phyloP scores from a whole-genome alignment of 2,329 filamentous ascomycete species.

The Neofusicoccum ribis region DNA sequence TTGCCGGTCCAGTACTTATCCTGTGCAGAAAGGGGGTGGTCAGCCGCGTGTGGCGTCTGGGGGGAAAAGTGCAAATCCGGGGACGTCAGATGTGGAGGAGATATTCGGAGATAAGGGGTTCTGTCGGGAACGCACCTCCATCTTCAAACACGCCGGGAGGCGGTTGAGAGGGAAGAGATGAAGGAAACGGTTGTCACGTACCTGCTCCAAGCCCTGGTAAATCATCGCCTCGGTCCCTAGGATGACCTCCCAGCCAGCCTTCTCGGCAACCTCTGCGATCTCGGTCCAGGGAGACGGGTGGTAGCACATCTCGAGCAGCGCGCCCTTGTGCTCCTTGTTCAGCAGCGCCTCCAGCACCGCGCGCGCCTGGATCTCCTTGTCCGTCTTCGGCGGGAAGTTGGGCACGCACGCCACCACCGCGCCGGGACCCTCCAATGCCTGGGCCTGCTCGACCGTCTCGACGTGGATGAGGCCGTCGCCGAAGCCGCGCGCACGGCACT shows the following conservation, averaged over 20 bases:
- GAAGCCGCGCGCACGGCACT: slow-evolving; percentile 62
- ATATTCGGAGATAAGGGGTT: neutral
- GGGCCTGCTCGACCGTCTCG: slow-evolving; percentile 60
- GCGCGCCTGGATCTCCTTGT: slow-evolving; percentile 62
- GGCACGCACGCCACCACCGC: slow-evolving; percentile 75
- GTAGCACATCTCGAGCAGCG: slow-evolving; percentile 81
- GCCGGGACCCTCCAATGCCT: slow-evolving; percentile 58
- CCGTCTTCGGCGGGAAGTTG: slow-evolving; percentile 68
- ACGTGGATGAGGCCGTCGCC: slow-evolving; percentile 64
- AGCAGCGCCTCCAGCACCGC: slow-evolving; percentile 55
- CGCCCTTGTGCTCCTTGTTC: slow-evolving; percentile 58
- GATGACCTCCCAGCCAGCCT: slow-evolving; percentile 70
- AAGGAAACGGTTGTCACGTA: slow-evolving; percentile 25
- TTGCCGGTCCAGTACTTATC: slow-evolving; percentile 63
- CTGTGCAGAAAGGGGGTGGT: slow-evolving; percentile 22
- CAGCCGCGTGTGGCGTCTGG: slow-evolving; percentile 12
- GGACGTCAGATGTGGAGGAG: neutral
- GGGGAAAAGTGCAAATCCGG: slow-evolving; percentile 18
- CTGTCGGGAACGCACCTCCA: neutral
- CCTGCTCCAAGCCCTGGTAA: slow-evolving; percentile 73
- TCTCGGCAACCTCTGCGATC: slow-evolving; percentile 62
- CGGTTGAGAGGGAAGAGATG: neutral
- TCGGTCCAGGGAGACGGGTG: slow-evolving; percentile 70
- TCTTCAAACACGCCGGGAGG: neutral
- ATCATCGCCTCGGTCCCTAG: slow-evolving; percentile 76